A percentile compares a stretch with the other conserved stretches of the same genome.
Conservation (phyloP, 2,329 filamentous ascomycete genomes). For the Calonectria pteridis region DNA sequence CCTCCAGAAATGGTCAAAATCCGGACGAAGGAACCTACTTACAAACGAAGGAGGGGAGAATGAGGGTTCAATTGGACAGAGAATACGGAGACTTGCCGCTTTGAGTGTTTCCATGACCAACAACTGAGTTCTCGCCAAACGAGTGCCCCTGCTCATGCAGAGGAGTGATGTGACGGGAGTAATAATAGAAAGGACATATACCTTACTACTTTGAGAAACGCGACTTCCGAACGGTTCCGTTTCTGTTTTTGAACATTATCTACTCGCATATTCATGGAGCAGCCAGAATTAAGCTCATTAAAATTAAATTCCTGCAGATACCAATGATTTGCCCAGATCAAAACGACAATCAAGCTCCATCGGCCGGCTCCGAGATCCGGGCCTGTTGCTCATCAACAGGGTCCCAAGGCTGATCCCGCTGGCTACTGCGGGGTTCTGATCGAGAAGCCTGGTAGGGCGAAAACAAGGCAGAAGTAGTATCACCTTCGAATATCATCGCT, state of each 20-base stretch:
- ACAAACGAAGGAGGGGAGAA: conserved; percentile 9
- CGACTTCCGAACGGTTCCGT: conserved; percentile 5
- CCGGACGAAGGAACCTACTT: conserved; percentile 9
- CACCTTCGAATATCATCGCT: background rate
- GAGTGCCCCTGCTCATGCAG: background rate
- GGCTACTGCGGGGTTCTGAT: conserved; percentile 1
- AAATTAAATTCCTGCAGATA: background rate
- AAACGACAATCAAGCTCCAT: background rate
- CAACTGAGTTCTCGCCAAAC: conserved; percentile 6
- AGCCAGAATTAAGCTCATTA: background rate
- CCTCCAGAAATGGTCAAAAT: background rate
- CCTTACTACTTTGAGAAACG: conserved; percentile 2
- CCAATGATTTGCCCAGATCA: background rate
- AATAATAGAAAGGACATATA: background rate
- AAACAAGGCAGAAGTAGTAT: background rate
- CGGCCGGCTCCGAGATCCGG: background rate
- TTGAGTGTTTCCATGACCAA: conserved; percentile 15
- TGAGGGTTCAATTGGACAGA: background rate
- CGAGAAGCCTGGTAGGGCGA: conserved; percentile 2
- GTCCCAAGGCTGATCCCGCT: background rate
- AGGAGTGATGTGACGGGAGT: background rate
- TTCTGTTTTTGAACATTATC: background rate
- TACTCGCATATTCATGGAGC: background rate
- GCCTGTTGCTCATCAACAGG: background rate
- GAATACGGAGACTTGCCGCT: conserved; percentile 10